Base-by-base conservation (phyloP, 768 basidiomycete genomes). In the Pisolithus marmoratus region DNA sequence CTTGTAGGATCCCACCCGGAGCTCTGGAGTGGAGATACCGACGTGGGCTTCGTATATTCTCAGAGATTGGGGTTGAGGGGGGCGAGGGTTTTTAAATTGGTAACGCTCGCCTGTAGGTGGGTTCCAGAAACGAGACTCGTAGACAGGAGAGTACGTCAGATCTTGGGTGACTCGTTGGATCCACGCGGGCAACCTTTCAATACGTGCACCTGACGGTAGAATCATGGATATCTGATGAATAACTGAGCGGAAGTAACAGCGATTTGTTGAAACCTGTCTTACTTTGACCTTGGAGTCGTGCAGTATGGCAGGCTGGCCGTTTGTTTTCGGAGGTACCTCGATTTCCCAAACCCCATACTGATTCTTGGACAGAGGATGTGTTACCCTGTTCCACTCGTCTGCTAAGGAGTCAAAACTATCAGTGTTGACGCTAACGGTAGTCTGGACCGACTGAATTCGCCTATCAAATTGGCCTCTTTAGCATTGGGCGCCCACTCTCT, bases 41-140 rank as follows among this genome's bases (percentile, higher is more conserved):
- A 98, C 94, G 63, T 99, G 96, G 0, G 94, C 96, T 65, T 99
- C 96, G 63, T 99, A 99, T 53, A 99, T 94, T 57, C 85, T 84
- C 41, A 84, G 65, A 34, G 84, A 77, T 17, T 72, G 71, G 12
- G 87, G 85, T 53, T 83, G 80, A 0, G 80, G 74, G 11, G 90
- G 91, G 9, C 80, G 76, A 42, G 78, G 53, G 65, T 97, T 76
- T 66, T 92, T 95, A 74, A 95, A 95, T 26, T 75, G 73, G 73
- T 97, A 96, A 45, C 64, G 72, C 56, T 90, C 73, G 23, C 77
- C 71, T 38, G 72, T 62, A 19, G 91, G 85, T 1, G 96, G 96
- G 67, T 98, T 97, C 96, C 96, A 99, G 71, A 99, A 96, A n/a
- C 91, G 84, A 19, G 92, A 90, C 54, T 99, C 96, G 67, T 95